phyloP scores from a whole-genome alignment of 768 basidiomycete genomes.

The Thelephora ganbajun region DNA sequence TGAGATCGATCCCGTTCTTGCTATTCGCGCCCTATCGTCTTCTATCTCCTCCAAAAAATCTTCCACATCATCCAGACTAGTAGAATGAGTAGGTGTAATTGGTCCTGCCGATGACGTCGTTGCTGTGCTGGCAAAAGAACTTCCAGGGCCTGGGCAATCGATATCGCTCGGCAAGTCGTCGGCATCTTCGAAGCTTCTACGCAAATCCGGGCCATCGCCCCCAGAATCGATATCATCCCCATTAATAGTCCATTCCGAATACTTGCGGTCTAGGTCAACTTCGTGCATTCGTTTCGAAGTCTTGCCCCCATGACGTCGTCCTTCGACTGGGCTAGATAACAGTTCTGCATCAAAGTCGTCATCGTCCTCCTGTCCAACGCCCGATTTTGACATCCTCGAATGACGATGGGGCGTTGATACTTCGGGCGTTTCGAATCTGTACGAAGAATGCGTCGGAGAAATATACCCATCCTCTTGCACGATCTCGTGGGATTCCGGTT shows the following conservation, averaged over 20 bases:
- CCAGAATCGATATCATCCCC: background rate
- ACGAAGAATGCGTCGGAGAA: slow-evolving; percentile 47
- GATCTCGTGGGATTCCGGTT: slow-evolving; percentile 26
- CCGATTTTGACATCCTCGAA: slow-evolving; percentile 5
- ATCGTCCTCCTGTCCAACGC: slow-evolving; percentile 8
- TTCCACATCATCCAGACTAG: slow-evolving; percentile 8
- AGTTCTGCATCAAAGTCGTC: slow-evolving; percentile 40
- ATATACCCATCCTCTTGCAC: slow-evolving; percentile 75
- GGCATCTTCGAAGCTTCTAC: slow-evolving; percentile 27
- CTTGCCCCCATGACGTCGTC: no score
- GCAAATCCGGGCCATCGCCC: slow-evolving; percentile 27
- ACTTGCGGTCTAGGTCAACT: background rate
- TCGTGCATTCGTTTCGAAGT: slow-evolving; percentile 1
- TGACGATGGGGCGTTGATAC: slow-evolving; percentile 48
- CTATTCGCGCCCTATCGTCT: slow-evolving; percentile 9
- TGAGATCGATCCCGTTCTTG: background rate
- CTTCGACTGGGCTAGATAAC: slow-evolving; percentile 31
- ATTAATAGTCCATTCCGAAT: background rate
- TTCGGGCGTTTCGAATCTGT: slow-evolving; percentile 37
- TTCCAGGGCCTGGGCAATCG: slow-evolving; percentile 22
- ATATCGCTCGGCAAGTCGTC: slow-evolving; percentile 32
- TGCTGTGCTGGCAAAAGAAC: slow-evolving; percentile 10
- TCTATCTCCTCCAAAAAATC: slow-evolving; percentile 10
- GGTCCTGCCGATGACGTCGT: slow-evolving; percentile 22
- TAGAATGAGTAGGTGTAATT: slow-evolving; percentile 16